Conservation (phyloP, 2,329 filamentous ascomycete species). For the Diplodia sapinea region DNA sequence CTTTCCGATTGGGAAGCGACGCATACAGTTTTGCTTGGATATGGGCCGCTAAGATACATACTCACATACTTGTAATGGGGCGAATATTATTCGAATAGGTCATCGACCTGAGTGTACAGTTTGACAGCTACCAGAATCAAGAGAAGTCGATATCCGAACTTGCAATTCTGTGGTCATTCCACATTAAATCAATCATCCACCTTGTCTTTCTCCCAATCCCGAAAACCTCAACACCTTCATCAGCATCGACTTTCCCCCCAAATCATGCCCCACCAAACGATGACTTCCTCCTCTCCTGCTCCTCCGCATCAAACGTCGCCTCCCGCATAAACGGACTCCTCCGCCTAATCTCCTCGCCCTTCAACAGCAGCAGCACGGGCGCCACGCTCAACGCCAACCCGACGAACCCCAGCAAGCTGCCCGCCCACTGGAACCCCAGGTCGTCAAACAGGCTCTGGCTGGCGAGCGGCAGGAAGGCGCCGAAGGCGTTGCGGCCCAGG, state of each 20-base stretch:
- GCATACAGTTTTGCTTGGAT: neutral
- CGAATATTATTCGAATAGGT: no score
- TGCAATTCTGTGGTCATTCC: neutral
- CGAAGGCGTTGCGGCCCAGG: constrained; percentile 53
- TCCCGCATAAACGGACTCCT: neutral
- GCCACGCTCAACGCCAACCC: constrained; percentile 48
- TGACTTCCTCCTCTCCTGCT: neutral
- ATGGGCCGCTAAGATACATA: neutral
- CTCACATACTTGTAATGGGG: neutral
- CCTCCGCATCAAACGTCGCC: neutral
- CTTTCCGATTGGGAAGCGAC: neutral
- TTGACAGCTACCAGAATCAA: neutral
- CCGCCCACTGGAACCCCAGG: constrained; percentile 53
- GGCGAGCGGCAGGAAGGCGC: constrained; percentile 54
- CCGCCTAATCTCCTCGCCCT: constrained; percentile 11
- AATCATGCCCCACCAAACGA: neutral
- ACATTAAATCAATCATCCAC: neutral
- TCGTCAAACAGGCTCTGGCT: constrained; percentile 49
- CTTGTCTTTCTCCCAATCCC: neutral
- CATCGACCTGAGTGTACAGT: no score
- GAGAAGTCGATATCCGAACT: neutral
- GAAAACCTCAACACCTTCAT: neutral
- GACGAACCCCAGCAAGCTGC: constrained; percentile 52
- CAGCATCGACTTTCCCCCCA: no score
- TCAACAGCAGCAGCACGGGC: constrained; percentile 45